A percentile compares a stretch with the other conserved stretches of the same genome.
These are phyloP conservation scores for Yarrowia yakushimensis DNA, from an alignment of 805 yeast genomes.

Conservation along the genomic window DNA sequence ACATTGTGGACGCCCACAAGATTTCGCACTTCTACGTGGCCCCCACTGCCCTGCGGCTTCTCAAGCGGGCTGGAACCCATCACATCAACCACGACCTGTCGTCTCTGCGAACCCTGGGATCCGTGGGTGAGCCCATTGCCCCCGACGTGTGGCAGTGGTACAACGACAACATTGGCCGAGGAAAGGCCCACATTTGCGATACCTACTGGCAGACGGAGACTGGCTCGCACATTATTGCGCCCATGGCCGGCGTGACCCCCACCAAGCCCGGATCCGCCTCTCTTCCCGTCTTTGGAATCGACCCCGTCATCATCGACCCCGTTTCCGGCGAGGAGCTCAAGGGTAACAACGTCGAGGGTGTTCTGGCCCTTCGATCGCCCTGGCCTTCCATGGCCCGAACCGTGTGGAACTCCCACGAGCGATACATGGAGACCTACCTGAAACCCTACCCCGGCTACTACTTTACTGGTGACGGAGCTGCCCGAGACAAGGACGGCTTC, in stretches of 20 bases:
- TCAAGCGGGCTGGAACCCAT: slow-evolving; percentile 83
- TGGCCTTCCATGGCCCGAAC: slow-evolving; percentile 99
- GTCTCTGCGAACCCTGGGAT: slow-evolving; percentile 87
- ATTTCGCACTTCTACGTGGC: slow-evolving; percentile 98
- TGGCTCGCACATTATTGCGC: slow-evolving; percentile 92
- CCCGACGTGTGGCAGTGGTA: slow-evolving; percentile 99
- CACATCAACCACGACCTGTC: slow-evolving; percentile 79
- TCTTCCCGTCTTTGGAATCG: slow-evolving; percentile 92
- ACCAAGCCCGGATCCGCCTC: slow-evolving; percentile 98
- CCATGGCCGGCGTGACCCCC: slow-evolving; percentile 90
- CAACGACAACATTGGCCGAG: slow-evolving; percentile 84
- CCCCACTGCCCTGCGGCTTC: slow-evolving; percentile 93
- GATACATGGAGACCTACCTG: slow-evolving; percentile 87
- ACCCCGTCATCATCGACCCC: slow-evolving; percentile 89
- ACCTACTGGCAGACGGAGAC: slow-evolving; percentile 99
- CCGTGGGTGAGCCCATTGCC: slow-evolving; percentile 98
- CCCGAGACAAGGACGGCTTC: slow-evolving; percentile 93
- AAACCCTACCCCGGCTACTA: slow-evolving; percentile 90
- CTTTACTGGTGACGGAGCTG: slow-evolving; percentile 99
- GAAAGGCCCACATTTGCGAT: slow-evolving; percentile 76
- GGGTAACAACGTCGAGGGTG: slow-evolving; percentile 95
- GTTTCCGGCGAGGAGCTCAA: slow-evolving; percentile 78
- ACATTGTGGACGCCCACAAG: slow-evolving; percentile 84
- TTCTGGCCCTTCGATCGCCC: slow-evolving; percentile 78
- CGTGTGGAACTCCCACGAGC: slow-evolving; percentile 80